Base-by-base conservation (phyloP, 1,284 basidiomycete species). In the Polyporus tsugae region DNA sequence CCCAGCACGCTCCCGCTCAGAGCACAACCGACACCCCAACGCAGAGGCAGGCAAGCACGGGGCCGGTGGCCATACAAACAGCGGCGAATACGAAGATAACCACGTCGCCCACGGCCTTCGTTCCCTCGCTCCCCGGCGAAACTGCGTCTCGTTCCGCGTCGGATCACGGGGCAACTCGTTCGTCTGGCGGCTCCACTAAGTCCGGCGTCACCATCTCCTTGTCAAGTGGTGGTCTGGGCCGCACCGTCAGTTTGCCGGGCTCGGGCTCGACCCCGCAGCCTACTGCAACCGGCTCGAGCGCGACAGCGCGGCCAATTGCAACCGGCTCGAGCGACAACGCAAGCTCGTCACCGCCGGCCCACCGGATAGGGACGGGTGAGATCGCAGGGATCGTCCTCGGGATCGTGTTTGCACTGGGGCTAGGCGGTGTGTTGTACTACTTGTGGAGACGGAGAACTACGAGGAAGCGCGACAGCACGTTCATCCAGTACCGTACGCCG, bases 321-420 rank as follows among this genome's bases (percentile, higher is more conserved):
- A 46, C 44, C 44, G n/a, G n/a, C 6, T 46, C 44, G 7, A 22
- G n/a, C n/a, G 15, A 4, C 6, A n/a, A 46, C n/a, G 4, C 44
- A 22, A 46, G 7, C 6, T 10, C 58, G 22, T 9, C 52, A 0
- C 9, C 35, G 42, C 15, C 44, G 7, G 44, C n/a, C 3, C 44
- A 22, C n/a, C 1, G 44, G 13, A 53, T 53, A 7, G 68, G 36
- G 25, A 36, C 60, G 11, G 71, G 71, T 11, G 68, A 62, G 22
- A 60, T 70, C 55, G 68, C 66, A 1, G 68, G 66, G 25, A 64
- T 70, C 17, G 63, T 57, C 17, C 52, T 68, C n/a, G 64, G 62
- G 25, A 44, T 33, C 33, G 44, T 66, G 2, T 46, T 52, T 36
- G 53, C 66, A 7, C 10, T 68, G 1, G 49, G 35, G 13, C 66